These are phyloP conservation scores for Hypoxylon trugodes DNA, from an alignment of 495 filamentous ascomycete genomes.

Conservation along the genomic window DNA sequence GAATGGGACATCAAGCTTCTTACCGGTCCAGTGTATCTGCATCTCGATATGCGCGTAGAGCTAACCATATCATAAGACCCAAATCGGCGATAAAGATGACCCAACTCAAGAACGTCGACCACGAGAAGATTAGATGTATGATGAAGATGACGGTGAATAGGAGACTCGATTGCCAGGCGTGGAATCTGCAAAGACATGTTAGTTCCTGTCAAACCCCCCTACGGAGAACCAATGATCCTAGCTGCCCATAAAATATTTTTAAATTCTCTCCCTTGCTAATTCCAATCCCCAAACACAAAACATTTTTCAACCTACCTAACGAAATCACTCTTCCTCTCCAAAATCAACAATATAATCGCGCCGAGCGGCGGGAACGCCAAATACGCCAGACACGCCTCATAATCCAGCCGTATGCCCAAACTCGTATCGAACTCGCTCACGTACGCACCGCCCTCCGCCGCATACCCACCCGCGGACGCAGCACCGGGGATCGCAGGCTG, in stretches of 20 bases:
- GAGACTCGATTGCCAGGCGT: conserved; percentile 93
- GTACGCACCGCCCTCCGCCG: conserved; percentile 43
- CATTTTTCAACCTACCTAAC: conserved; percentile 81
- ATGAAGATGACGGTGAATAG: conserved; percentile 87
- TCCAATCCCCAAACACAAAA: background rate
- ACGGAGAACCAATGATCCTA: background rate
- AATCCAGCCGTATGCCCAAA: conserved; percentile 71
- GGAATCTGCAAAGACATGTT: conserved; percentile 68
- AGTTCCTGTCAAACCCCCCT: background rate
- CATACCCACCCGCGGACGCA: conserved; percentile 23
- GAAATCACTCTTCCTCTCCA: conserved; percentile 96
- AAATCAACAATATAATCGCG: conserved; percentile 80
- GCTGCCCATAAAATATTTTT: too few relatives aligned
- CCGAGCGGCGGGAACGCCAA: conserved; percentile 86
- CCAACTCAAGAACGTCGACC: conserved; percentile 85
- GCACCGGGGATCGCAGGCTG: conserved; percentile 13
- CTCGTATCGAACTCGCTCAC: conserved; percentile 75
- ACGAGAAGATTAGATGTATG: conserved; percentile 84
- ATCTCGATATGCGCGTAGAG: conserved; percentile 82
- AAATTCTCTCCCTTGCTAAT: too few relatives aligned
- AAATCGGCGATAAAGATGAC: conserved; percentile 80
- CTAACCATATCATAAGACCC: conserved; percentile 77
- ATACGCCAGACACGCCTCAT: conserved; percentile 93
- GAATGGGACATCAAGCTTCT: background rate
- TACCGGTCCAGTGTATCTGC: conserved; percentile 90